Percentiles rank a stretch among this genome's conserved stretches.
These are phyloP conservation scores for Ceratobasidium sp. DNA, from an alignment of 1,284 basidiomycete species.

Conservation along the genomic window DNA sequence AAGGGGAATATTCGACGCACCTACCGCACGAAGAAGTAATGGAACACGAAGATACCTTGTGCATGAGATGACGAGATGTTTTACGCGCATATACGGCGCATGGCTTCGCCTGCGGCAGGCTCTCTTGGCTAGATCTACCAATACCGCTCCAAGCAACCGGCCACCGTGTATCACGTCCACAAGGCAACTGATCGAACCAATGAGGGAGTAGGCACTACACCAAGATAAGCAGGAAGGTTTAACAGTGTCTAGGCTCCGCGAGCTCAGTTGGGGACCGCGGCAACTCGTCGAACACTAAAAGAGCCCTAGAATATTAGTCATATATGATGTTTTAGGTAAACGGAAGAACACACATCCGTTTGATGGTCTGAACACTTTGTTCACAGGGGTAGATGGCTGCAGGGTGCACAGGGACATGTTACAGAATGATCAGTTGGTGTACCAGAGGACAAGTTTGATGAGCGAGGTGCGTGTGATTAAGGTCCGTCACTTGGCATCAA, in stretches of 20 bases:
- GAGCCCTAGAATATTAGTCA: constrained; percentile 7
- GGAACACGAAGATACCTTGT: constrained; percentile 5
- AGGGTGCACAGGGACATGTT: background rate
- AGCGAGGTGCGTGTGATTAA: background rate
- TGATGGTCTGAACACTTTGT: background rate
- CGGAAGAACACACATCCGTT: background rate
- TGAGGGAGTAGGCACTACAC: background rate
- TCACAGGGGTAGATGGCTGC: background rate
- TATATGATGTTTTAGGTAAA: background rate
- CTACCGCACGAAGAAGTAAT: background rate
- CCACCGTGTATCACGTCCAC: background rate
- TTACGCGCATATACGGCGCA: constrained; percentile 9
- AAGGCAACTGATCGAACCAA: constrained; percentile 12
- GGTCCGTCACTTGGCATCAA: constrained; percentile 32
- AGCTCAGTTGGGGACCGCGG: constrained; percentile 41
- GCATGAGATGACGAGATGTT: background rate
- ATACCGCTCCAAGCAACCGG: background rate
- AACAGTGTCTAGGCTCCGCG: constrained; percentile 28
- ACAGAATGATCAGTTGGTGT: background rate
- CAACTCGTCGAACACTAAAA: background rate
- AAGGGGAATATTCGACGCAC: background rate
- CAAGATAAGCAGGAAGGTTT: constrained; percentile 1
- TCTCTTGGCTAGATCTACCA: background rate
- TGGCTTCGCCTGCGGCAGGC: constrained; percentile 17
- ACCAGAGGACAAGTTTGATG: background rate